Percentiles rank a stretch among this genome's conserved stretches.
phyloP scores from a whole-genome alignment of 108 stramenopile genomes.

The Bacterosira constricta region DNA sequence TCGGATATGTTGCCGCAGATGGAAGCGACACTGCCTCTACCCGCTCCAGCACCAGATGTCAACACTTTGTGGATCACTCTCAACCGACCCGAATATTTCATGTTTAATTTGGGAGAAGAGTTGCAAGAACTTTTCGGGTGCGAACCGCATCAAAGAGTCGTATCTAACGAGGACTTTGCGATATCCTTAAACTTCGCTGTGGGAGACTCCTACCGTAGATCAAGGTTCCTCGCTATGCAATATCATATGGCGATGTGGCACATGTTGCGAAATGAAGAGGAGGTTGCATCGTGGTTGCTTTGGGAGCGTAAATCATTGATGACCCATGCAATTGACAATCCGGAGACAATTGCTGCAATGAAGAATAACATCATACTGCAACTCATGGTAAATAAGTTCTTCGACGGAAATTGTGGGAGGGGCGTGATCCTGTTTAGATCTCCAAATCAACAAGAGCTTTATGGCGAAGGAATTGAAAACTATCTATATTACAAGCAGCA shows the following conservation, averaged over 20 bases:
- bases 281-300: conserved; percentile 17
- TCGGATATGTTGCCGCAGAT: neutral
- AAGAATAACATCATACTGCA: conserved; percentile 14
- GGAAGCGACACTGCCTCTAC: conserved; percentile 2
- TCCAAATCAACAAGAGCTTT: too few species aligned
- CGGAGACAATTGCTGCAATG: conserved; percentile 6
- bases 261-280: neutral
- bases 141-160: too few species aligned
- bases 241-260: conserved; percentile 14
- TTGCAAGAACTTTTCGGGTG: conserved; percentile 4
- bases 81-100: conserved; percentile 19
- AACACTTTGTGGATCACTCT: conserved; percentile 8
- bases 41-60: conserved; percentile 20
- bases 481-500: conserved; percentile 11
- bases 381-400: conserved; percentile 25
- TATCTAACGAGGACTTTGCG: neutral
- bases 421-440: too few species aligned
- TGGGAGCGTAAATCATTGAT: too few species aligned
- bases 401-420: neutral
- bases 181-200: neutral
- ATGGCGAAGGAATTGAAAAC: neutral
- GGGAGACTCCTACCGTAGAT: conserved; percentile 10
- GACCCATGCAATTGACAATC: too few species aligned
- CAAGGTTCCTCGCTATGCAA: conserved; percentile 15
- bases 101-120: conserved; percentile 4